phyloP scores from a whole-genome alignment of 2,329 filamentous ascomycete species.

The Fusarium sp. region DNA sequence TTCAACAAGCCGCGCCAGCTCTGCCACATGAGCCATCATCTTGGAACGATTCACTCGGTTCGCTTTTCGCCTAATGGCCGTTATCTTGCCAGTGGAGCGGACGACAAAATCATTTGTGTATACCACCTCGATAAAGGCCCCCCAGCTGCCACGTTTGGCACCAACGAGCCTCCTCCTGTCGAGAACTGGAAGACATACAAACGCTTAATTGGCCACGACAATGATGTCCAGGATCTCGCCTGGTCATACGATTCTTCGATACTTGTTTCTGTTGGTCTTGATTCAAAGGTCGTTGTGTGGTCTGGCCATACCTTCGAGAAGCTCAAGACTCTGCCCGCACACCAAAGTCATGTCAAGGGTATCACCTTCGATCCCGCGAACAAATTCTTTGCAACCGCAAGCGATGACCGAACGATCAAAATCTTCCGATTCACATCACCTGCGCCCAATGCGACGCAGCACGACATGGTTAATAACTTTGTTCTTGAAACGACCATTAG shows the following conservation, averaged over 20 bases:
- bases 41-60: conserved; percentile 96
- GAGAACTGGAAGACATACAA: conserved; percentile 99
- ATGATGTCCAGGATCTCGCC: conserved; percentile 96
- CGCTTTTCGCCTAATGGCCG: conserved; percentile 96
- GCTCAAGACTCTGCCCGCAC: conserved; percentile 90
- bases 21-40: conserved; percentile 98
- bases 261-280: conserved; percentile 92
- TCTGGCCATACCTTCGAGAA: conserved; percentile 98
- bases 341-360: conserved; percentile 98
- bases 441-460: conserved; percentile 88
- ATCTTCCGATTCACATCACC: conserved; percentile 96
- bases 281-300: conserved; percentile 99
- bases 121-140: conserved; percentile 90
- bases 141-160: conserved; percentile 85
- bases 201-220: conserved; percentile 95
- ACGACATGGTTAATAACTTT: conserved; percentile 98
- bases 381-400: conserved; percentile 98
- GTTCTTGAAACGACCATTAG: conserved; percentile 92
- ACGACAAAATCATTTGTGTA: conserved; percentile 99
- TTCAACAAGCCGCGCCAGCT: conserved; percentile 89
- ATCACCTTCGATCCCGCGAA: conserved; percentile 99
- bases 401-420: conserved; percentile 96
- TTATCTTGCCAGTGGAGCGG: conserved; percentile 95
- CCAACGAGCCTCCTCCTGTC: conserved; percentile 89
- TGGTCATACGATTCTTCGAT: conserved; percentile 98